Percentiles rank a stretch among this genome's conserved stretches.
phyloP scores from a whole-genome alignment of 2,329 filamentous ascomycete genomes.

The Aspergillus carbonarius region DNA sequence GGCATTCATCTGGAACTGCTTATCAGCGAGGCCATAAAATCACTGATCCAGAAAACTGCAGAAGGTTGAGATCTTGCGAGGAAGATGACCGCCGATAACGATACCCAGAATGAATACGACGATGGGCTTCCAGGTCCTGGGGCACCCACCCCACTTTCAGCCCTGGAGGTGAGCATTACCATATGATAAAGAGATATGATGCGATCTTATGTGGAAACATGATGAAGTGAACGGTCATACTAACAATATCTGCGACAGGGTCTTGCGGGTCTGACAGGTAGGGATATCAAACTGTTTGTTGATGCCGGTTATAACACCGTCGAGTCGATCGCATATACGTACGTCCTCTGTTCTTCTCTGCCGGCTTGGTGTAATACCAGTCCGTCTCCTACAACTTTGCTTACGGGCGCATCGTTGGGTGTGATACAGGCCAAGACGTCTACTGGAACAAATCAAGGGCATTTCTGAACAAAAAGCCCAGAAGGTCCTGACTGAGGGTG shows the following conservation, averaged over 20 bases:
- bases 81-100: conserved; percentile 52
- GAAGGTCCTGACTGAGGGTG: conserved; percentile 87
- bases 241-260: conserved; percentile 56
- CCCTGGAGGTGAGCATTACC: conserved; percentile 69
- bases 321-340: conserved; percentile 93
- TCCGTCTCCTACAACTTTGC: not conserved
- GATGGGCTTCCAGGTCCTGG: conserved; percentile 80
- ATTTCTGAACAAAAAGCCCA: conserved; percentile 96
- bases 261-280: conserved; percentile 82
- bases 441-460: conserved; percentile 92
- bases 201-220: not conserved
- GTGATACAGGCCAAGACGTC: conserved; percentile 59
- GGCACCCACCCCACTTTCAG: conserved; percentile 84
- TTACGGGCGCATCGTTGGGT: not conserved
- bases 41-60: not conserved
- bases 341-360: conserved; percentile 30
- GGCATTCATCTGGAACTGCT: not conserved
- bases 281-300: conserved; percentile 89
- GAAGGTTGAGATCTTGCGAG: not conserved
- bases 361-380: not conserved
- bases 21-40: not conserved
- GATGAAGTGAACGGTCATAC: not conserved
- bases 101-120: conserved; percentile 71
- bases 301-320: conserved; percentile 95
- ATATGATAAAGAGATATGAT: not conserved